phyloP scores from a whole-genome alignment of 345 rosid genomes.

The Pistacia atlantica region DNA sequence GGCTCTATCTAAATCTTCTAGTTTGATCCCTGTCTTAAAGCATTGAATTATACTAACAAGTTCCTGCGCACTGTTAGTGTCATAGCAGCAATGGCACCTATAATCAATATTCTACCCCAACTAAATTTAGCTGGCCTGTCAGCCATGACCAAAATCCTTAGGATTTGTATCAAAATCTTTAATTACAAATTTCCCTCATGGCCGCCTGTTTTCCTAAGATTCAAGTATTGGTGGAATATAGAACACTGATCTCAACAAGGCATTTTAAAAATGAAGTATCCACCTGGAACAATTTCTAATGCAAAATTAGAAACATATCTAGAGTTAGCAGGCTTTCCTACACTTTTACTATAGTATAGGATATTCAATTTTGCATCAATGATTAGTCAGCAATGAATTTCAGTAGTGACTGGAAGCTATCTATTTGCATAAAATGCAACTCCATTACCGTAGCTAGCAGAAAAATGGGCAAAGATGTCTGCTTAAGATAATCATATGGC shows the following conservation, averaged over 20 bases:
- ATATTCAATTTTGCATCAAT: slow-evolving; percentile 8
- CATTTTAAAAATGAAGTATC: slow-evolving; percentile 14
- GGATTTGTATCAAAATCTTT: slow-evolving; percentile 9
- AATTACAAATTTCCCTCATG: slow-evolving; percentile 12
- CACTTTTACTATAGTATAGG: slow-evolving; percentile 1
- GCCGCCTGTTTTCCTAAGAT: slow-evolving; percentile 18
- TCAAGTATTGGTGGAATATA: slow-evolving; percentile 15
- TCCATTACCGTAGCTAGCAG: neutral
- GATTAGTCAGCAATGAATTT: slow-evolving; percentile 18
- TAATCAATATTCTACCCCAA: neutral
- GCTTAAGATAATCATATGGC: neutral
- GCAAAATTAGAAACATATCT: slow-evolving; percentile 14
- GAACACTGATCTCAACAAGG: slow-evolving; percentile 15
- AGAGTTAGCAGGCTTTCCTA: slow-evolving; percentile 17
- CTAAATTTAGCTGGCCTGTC: slow-evolving; percentile 26
- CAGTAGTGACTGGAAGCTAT: slow-evolving; percentile 1
- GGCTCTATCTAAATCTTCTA: slow-evolving; percentile 13
- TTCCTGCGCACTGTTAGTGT: neutral
- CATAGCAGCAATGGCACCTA: neutral
- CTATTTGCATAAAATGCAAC: neutral
- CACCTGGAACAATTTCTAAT: slow-evolving; percentile 13
- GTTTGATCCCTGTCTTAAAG: neutral
- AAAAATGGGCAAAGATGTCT: slow-evolving; percentile 6
- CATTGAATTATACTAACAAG: neutral
- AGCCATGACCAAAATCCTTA: slow-evolving; percentile 8